phyloP scores from a whole-genome alignment of 2,329 filamentous ascomycete genomes.

The Calonectria pseudoreteaudii region DNA sequence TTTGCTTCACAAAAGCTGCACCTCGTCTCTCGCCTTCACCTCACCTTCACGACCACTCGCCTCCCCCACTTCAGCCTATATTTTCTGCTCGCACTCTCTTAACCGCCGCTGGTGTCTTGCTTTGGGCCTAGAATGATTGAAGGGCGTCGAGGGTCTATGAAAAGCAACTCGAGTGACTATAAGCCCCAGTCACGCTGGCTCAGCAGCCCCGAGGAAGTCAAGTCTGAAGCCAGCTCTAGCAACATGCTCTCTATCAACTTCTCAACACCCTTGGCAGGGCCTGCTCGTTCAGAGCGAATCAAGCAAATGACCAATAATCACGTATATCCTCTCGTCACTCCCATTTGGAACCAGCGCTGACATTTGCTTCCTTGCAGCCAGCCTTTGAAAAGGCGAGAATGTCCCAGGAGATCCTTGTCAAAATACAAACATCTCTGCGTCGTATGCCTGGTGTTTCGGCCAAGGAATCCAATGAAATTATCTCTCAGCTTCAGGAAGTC shows the following conservation, averaged over 20 bases:
- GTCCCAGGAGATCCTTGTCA: slow-evolving; percentile 51
- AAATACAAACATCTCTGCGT: slow-evolving; percentile 52
- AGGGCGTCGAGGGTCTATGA: not conserved
- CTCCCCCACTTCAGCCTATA: not conserved
- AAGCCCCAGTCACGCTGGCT: slow-evolving; percentile 11
- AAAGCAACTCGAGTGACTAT: not conserved
- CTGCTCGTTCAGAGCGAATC: slow-evolving; percentile 50
- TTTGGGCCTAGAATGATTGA: slow-evolving; percentile 20
- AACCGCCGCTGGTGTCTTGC: not conserved
- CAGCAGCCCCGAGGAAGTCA: not conserved
- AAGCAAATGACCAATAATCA: slow-evolving; percentile 54
- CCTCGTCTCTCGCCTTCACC: not conserved
- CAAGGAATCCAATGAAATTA: slow-evolving; percentile 50
- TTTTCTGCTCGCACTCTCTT: not conserved
- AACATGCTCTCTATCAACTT: slow-evolving; percentile 55
- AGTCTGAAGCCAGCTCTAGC: not conserved
- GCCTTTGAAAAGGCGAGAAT: slow-evolving; percentile 49
- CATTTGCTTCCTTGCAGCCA: slow-evolving; percentile 37
- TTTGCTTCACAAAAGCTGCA: not conserved
- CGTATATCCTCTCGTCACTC: slow-evolving; percentile 40
- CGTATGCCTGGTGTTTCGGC: slow-evolving; percentile 54
- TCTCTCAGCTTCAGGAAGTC: slow-evolving; percentile 50
- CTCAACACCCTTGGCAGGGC: slow-evolving; percentile 52
- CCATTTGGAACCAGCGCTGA: not conserved
- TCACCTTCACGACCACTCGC: not conserved